A percentile compares a stretch with the other conserved stretches of the same genome.
Conservation (phyloP, 2,329 filamentous ascomycete genomes). For the Epichloe brachyelytri region DNA sequence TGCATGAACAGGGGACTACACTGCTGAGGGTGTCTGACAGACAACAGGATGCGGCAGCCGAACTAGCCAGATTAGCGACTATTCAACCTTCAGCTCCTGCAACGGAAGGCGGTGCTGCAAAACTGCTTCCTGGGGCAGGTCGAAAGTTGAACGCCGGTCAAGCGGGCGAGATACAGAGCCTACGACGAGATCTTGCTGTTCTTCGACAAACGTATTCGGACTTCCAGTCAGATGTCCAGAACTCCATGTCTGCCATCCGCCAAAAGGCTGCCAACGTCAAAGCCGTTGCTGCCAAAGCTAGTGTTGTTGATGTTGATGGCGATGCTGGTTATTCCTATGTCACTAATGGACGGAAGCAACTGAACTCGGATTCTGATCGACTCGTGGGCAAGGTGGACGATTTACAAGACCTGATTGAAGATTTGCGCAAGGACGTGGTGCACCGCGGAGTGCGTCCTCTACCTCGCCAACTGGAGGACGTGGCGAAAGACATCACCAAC, state of each 20-base stretch:
- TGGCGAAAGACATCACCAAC: constrained; percentile 74
- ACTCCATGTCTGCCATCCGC: constrained; percentile 74
- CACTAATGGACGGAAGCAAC: constrained; percentile 70
- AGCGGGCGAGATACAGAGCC: constrained; percentile 62
- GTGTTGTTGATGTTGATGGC: constrained; percentile 58
- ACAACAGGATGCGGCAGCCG: constrained; percentile 79
- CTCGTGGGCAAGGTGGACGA: constrained; percentile 90
- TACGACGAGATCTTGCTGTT: constrained; percentile 81
- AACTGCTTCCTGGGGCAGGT: constrained; percentile 18
- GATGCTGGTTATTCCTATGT: constrained; percentile 80
- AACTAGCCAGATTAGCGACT: constrained; percentile 53
- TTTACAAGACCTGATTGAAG: constrained; percentile 92
- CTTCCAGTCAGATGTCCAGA: constrained; percentile 78
- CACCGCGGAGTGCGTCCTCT: constrained; percentile 80
- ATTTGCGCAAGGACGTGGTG: constrained; percentile 94
- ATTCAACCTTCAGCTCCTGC: constrained; percentile 30
- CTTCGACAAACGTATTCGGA: constrained; percentile 86
- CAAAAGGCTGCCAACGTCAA: constrained; percentile 75
- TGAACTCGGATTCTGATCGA: constrained; percentile 77
- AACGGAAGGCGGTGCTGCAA: constrained; percentile 26
- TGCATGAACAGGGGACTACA: constrained; percentile 70
- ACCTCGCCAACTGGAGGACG: constrained; percentile 76
- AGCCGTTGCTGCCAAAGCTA: constrained; percentile 54
- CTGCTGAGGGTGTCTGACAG: constrained; percentile 81
- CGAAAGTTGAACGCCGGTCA: constrained; percentile 46